Evolutionary conservation across 1,139 yeast genomes (phyloP).

Genomic region (Lodderomyces beijingensis): DNA sequence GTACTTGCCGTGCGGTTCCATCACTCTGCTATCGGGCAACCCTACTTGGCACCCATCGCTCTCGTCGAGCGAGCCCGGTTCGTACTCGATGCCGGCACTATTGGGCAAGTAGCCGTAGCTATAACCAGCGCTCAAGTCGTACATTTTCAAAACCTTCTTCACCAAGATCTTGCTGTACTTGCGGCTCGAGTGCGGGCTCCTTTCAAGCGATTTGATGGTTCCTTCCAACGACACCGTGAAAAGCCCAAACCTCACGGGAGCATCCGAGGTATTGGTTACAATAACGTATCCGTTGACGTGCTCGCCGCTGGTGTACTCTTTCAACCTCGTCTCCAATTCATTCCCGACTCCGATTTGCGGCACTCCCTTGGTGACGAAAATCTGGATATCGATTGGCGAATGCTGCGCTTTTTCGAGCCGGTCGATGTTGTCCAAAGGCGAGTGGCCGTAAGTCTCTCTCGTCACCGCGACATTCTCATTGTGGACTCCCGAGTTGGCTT

Average conservation of each 20-base stretch:
- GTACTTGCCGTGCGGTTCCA: slow-evolving; percentile 48
- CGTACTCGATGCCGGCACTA: slow-evolving; percentile 49
- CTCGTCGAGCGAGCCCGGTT: slow-evolving; percentile 37
- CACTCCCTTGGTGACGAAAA: slow-evolving; percentile 38
- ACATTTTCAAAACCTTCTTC: slow-evolving; percentile 46
- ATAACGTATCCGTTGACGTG: slow-evolving; percentile 35
- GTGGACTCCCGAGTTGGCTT: slow-evolving; percentile 7
- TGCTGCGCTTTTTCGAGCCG: slow-evolving; percentile 28
- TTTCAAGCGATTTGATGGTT: slow-evolving; percentile 36
- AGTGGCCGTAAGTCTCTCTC: slow-evolving; percentile 34
- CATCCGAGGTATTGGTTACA: slow-evolving; percentile 35
- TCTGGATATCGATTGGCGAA: slow-evolving; percentile 43
- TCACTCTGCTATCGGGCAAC: slow-evolving; percentile 44
- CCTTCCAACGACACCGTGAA: slow-evolving; percentile 48
- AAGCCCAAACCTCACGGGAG: slow-evolving; percentile 40
- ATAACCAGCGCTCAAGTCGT: slow-evolving; percentile 44
- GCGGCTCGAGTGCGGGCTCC: slow-evolving; percentile 15
- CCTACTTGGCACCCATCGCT: slow-evolving; percentile 51
- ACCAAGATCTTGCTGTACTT: slow-evolving; percentile 30
- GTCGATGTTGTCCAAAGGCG: slow-evolving; percentile 45
- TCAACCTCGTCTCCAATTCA: slow-evolving; percentile 40
- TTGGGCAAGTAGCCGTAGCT: slow-evolving; percentile 42
- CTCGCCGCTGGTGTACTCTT: slow-evolving; percentile 43
- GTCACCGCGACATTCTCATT: slow-evolving; percentile 19
- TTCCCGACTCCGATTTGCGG: slow-evolving; percentile 33